Evolutionary conservation across 441 rosid genomes (phyloP).

Genomic region (Populus tomentosa): DNA sequence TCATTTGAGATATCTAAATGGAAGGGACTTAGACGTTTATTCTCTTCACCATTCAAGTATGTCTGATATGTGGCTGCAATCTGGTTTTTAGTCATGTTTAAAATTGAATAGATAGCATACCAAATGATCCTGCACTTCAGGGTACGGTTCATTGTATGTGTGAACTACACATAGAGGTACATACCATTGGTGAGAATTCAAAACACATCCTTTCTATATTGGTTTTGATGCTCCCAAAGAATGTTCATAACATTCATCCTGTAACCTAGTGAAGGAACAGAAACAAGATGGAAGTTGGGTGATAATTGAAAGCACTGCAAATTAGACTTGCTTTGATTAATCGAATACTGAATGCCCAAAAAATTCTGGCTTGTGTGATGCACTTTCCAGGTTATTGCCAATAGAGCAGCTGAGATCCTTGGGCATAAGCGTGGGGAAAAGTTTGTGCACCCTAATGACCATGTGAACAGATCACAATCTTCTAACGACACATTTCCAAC

Average conservation of each 20-base stretch:
- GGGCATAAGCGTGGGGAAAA: constrained; percentile 87
- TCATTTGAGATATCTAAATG: not conserved
- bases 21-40: not conserved
- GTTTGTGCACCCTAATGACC: constrained; percentile 94
- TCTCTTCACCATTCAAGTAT: not conserved
- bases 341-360: not conserved
- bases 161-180: not conserved
- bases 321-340: constrained; percentile 2
- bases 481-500: constrained; percentile 97
- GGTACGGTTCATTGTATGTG: not conserved
- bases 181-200: not conserved
- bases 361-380: not conserved
- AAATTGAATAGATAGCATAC: not conserved
- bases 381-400: constrained; percentile 78
- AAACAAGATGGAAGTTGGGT: not conserved
- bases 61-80: not conserved
- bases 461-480: constrained; percentile 90
- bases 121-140: not conserved
- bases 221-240: not conserved
- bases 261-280: not conserved
- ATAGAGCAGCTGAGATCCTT: constrained; percentile 94
- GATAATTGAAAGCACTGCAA: not conserved
- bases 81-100: not conserved
- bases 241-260: not conserved
- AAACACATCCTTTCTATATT: not conserved